Evolutionary conservation across 331 rosid species (phyloP), one percentile per base, ranked within the genome.

Genomic region (Acacia concinna): DNA sequence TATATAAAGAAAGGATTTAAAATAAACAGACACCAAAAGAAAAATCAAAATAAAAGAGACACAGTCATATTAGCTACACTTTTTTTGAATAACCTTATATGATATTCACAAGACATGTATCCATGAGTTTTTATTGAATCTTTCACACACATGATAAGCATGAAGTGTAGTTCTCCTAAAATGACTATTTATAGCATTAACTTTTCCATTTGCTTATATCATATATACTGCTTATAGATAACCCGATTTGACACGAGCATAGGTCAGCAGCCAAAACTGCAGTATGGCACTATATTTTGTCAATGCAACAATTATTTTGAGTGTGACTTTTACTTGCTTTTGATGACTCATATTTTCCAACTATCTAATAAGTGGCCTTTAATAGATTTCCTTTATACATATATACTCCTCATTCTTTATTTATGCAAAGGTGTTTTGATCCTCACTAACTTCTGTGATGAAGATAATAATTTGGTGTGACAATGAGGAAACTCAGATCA

Each of bases 321-420:
- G 13, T 27, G 57, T 31, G 79, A 71, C 79, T 37, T 76, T 34
- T 54, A 54, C 30, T 54, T 4, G 72, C 62, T 38, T 56, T 57
- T 27, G 25, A 37, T 37, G 46, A 43, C 18, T 76, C 73, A 54
- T 64, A 30, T 57, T 71, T 57, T 56, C 68, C 59, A 15, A 15
- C 56, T 25, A 13, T 30, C 37, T 38, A 44, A 43, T 44, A 41
- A 81, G 6, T 79, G 20, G 47, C 15, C 73, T 59, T 18, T 21
- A 11, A 72, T 76, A 70, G 17, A 62, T 47, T 81, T 23, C 37
- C 62, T 54, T n/a, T 21, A 41, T 57, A 75, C 40, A 35, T 30
- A 76, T 8, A 37, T 18, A 27, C 28, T 67, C 67, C 46, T 38
- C 66, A 65, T 82, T 21, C 76, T 57, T 35, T 83, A 65, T 57